Percentiles rank a stretch among this genome's conserved stretches.
Conservation (phyloP, 139 green algal species). For the Tetratostichococcus sp. region DNA sequence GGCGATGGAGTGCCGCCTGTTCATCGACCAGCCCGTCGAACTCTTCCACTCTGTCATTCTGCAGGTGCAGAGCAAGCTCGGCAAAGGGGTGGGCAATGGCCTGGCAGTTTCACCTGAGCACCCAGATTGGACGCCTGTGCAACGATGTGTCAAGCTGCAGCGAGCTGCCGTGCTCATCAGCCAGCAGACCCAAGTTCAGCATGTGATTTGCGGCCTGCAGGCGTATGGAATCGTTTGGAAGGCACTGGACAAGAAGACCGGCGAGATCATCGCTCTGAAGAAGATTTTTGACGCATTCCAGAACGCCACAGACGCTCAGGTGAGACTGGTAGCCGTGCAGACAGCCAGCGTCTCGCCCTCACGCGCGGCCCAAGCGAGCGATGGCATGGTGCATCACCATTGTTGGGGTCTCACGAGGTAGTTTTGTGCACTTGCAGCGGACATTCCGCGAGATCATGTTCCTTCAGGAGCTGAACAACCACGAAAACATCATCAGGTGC, state of each 20-base stretch:
- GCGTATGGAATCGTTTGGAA: conserved; percentile 98
- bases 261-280: conserved; percentile 85
- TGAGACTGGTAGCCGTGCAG: conserved; percentile 23
- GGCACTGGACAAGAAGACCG: conserved; percentile 84
- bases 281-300: conserved; percentile 99
- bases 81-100: conserved; percentile 66
- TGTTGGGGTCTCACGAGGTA: too few relatives aligned
- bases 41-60: too few relatives aligned
- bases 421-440: conserved; percentile 51
- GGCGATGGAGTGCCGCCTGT: too few relatives aligned
- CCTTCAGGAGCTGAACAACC: conserved; percentile 89
- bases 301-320: conserved; percentile 95
- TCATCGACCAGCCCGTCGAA: too few relatives aligned
- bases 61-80: conserved; percentile 74
- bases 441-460: conserved; percentile 99
- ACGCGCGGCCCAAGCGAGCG: too few relatives aligned
- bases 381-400: too few relatives aligned
- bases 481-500: conserved; percentile 92
- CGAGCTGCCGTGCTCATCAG: too few relatives aligned
- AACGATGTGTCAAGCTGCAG: too few relatives aligned
- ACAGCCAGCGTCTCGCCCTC: too few relatives aligned
- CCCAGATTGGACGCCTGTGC: too few relatives aligned
- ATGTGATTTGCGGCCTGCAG: conserved; percentile 55
- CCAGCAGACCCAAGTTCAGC: neutral
- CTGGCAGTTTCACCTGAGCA: neutral